Conservation (phyloP, 2,329 filamentous ascomycete species). For the Penicillium corylophilum region DNA sequence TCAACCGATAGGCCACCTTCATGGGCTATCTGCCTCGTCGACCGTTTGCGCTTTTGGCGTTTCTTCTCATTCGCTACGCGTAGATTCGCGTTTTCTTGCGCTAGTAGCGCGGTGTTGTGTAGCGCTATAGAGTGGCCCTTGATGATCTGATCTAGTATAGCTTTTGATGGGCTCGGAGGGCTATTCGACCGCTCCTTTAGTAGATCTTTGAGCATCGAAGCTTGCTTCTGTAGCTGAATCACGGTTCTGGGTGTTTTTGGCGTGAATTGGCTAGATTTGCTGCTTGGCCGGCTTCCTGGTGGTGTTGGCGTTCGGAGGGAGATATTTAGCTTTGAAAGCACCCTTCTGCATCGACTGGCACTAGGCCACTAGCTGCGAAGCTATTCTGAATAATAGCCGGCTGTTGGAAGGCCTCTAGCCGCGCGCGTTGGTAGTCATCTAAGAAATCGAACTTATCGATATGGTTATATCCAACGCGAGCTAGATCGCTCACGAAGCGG, state of each 20-base stretch:
- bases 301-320: background rate
- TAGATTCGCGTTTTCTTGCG: background rate
- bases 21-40: conserved; percentile 2
- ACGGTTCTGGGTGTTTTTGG: conserved; percentile 2
- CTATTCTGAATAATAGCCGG: background rate
- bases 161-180: background rate
- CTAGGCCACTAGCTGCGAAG: background rate
- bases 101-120: background rate
- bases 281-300: background rate
- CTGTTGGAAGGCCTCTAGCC: background rate
- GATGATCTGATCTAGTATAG: conserved; percentile 5
- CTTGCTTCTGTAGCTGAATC: background rate
- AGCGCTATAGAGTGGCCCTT: background rate
- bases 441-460: conserved; percentile 7
- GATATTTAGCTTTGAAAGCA: conserved; percentile 5
- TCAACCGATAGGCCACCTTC: conserved; percentile 1
- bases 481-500: background rate
- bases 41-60: background rate
- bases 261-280: conserved; percentile 4
- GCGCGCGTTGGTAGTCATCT: background rate
- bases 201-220: conserved; percentile 2
- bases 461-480: background rate
- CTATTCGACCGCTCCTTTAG: conserved; percentile 2
- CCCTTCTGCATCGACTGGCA: background rate
- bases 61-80: conserved; percentile 4